A percentile compares a stretch with the other conserved stretches of the same genome.
Evolutionary conservation across 2,329 filamentous ascomycete genomes (phyloP).

Genomic region (Fonsecaea multimorphosa): DNA sequence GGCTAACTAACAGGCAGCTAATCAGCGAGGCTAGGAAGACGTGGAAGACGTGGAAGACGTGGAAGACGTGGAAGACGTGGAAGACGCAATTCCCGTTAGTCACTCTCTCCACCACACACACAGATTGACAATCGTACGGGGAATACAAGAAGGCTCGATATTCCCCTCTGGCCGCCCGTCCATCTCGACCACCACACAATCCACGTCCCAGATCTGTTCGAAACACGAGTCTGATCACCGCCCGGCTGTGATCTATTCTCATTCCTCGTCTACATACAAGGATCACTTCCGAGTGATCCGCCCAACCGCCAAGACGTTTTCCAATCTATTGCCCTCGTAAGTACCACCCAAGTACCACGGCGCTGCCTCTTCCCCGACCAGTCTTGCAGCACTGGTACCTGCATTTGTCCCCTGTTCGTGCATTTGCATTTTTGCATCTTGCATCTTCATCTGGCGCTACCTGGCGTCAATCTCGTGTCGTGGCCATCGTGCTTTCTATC

Average conservation of each 20-base stretch:
- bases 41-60: too few species aligned
- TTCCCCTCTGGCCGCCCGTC: constrained; percentile 10
- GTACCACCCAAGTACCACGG: constrained; percentile 57
- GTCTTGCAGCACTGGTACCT: constrained; percentile 32
- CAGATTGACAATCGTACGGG: neutral
- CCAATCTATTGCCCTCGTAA: constrained; percentile 96
- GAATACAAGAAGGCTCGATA: constrained; percentile 9
- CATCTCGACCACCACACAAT: constrained; percentile 18
- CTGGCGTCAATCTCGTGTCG: constrained; percentile 11
- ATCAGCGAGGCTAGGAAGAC: neutral
- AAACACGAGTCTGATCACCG: constrained; percentile 18
- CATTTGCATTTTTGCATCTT: neutral
- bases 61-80: too few species aligned
- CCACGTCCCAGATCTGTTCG: constrained; percentile 6
- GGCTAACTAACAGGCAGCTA: neutral
- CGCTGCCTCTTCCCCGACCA: constrained; percentile 21
- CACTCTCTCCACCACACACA: constrained; percentile 20
- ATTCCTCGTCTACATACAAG: constrained; percentile 15
- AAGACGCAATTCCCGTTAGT: constrained; percentile 24
- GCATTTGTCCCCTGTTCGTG: constrained; percentile 30
- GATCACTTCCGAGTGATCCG: constrained; percentile 40
- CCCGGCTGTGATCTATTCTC: constrained; percentile 28
- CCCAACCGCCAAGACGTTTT: constrained; percentile 89
- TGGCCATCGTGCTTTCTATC: constrained; percentile 4
- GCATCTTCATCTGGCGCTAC: constrained; percentile 12